Base-by-base conservation (phyloP, 139 green algal species). In the Micractinium conductrix region DNA sequence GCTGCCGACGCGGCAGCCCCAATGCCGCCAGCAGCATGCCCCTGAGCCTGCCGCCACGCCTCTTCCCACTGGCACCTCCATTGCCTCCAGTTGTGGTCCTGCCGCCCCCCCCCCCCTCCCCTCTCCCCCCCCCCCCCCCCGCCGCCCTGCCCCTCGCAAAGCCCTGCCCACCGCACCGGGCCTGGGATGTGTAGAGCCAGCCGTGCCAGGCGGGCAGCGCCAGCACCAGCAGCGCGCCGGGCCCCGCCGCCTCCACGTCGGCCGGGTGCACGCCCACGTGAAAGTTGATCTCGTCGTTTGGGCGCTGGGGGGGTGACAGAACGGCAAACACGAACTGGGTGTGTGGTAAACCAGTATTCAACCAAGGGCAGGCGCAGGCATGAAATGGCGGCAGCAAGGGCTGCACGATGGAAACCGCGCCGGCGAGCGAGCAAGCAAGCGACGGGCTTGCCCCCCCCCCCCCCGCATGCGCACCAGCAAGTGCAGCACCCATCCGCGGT, bases 181-280 rank as follows among this genome's bases (percentile, higher is more conserved):
- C 48, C 7, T 37, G 26, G 6, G 33, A 16, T 38, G 26, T 33
- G 58, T 73, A 82, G 24, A 82, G 42, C 38, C 55, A 67, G 38
- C 76, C 76, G 40, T 82, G 43, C 76, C 76, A 82, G 58, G 42
- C 76, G 26, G 76, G 76, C 76, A 82, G 38, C 8, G 76, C 76
- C 55, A 82, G 76, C 76, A 73, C 76, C 55, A 82, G 76, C 58
- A 82, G 55, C 5, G 76, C 30, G 28, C 76, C 76, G 0, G 58
- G 28, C 19, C 76, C 58, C 28, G 55, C 45, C 0, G 35, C 45
- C 5, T 35, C 76, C 53, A 72, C 76, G 2, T 82, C 58, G 4
- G 42, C 55, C 0, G 28, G 38, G 12, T 48, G 22, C 21, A 71
- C 38, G 0, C 76, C 76, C 1, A 38, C 58, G 33, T 55, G 48